phyloP scores from a whole-genome alignment of 192 early-diverging fungal species.

The Chytriomyces hyalinus region DNA sequence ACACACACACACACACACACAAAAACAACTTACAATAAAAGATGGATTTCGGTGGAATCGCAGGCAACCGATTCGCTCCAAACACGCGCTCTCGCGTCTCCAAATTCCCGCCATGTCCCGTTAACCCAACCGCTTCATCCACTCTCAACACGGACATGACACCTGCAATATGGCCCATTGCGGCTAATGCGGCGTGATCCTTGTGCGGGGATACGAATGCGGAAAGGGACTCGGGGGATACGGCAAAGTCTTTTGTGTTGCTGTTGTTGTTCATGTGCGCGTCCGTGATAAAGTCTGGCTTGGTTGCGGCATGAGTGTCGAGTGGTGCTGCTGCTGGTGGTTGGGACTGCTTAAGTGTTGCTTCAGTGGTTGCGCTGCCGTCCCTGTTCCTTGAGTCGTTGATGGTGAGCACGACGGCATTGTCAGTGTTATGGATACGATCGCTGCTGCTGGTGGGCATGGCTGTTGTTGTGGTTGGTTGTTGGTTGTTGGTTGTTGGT shows the following conservation, averaged over 20 bases:
- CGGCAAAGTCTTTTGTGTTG: constrained; percentile 14
- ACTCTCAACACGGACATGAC: constrained; percentile 14
- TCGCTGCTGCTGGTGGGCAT: too few relatives aligned
- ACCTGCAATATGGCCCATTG: constrained; percentile 14
- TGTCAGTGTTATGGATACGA: too few relatives aligned
- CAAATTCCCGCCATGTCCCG: not conserved
- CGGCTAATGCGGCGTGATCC: constrained; percentile 40
- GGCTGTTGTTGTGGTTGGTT: too few relatives aligned
- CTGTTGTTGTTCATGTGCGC: not conserved
- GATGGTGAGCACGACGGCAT: too few relatives aligned
- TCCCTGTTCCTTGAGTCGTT: too few relatives aligned
- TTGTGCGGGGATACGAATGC: constrained; percentile 53
- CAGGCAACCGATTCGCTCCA: constrained; percentile 53
- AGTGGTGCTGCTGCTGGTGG: too few relatives aligned
- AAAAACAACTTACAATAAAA: constrained; percentile 43
- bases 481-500: too few relatives aligned
- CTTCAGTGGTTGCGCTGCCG: too few relatives aligned
- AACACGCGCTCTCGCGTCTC: constrained; percentile 23
- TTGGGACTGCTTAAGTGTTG: too few relatives aligned
- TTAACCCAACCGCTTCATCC: constrained; percentile 9
- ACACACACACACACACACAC: not conserved
- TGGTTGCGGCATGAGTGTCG: too few relatives aligned
- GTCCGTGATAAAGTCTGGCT: not conserved
- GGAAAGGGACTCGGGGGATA: constrained; percentile 38
- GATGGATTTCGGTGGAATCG: constrained; percentile 39